Evolutionary conservation across 2,329 filamentous ascomycete genomes (phyloP).

Genomic region (Claviceps sorghi): DNA sequence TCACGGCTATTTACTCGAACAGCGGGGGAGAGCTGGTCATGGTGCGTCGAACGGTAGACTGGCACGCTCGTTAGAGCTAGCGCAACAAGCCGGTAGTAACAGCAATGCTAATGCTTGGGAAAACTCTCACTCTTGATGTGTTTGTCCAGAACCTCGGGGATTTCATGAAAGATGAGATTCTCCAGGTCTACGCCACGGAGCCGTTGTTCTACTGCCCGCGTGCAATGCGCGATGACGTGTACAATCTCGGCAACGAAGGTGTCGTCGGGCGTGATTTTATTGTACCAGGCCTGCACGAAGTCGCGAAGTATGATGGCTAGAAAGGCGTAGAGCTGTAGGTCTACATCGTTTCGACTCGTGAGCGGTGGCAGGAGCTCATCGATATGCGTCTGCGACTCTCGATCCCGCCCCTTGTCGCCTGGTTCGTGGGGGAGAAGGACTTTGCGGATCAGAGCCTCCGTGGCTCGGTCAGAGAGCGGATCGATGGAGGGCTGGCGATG

Average conservation of each 20-base stretch:
- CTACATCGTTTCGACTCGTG: slow-evolving; percentile 87
- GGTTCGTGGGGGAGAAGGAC: slow-evolving; percentile 64
- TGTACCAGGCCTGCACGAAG: slow-evolving; percentile 87
- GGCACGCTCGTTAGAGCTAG: slow-evolving; percentile 4
- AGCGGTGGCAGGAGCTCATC: slow-evolving; percentile 77
- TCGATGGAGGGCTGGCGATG: slow-evolving; percentile 25
- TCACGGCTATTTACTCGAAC: slow-evolving; percentile 47
- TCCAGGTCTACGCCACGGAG: slow-evolving; percentile 71
- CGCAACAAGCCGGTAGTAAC: neutral
- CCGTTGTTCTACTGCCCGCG: slow-evolving; percentile 72
- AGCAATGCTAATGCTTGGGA: too few relatives aligned
- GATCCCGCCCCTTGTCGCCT: slow-evolving; percentile 38
- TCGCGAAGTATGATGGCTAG: slow-evolving; percentile 81
- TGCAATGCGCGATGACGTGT: slow-evolving; percentile 84
- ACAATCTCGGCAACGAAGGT: slow-evolving; percentile 77
- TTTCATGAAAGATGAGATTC: slow-evolving; percentile 69
- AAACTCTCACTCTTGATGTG: slow-evolving; percentile 57
- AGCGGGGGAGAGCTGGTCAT: slow-evolving; percentile 40
- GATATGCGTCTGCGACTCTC: slow-evolving; percentile 38
- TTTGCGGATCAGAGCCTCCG: slow-evolving; percentile 64
- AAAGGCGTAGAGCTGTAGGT: slow-evolving; percentile 83
- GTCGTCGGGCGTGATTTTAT: slow-evolving; percentile 80
- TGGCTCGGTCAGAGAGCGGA: slow-evolving; percentile 63
- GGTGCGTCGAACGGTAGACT: slow-evolving; percentile 62
- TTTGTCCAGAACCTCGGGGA: slow-evolving; percentile 64